phyloP scores from a whole-genome alignment of 805 yeast genomes.

The Hanseniaspora hatyaiensis region DNA sequence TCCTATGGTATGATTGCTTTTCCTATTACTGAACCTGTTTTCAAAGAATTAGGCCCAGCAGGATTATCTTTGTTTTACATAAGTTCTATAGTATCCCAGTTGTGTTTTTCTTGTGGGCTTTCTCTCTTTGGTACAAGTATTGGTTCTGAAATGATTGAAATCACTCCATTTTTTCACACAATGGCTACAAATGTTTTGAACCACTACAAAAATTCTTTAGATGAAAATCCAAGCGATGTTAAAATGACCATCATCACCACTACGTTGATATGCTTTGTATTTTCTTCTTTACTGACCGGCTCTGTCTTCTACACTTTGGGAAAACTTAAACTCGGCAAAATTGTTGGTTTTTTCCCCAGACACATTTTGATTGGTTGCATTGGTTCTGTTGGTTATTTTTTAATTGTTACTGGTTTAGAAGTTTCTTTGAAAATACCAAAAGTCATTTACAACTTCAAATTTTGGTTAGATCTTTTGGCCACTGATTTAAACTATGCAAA shows the following conservation, averaged over 20 bases:
- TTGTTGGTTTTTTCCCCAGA: slow-evolving; percentile 91
- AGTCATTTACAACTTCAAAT: slow-evolving; percentile 48
- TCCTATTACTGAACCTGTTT: slow-evolving; percentile 73
- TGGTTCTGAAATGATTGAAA: slow-evolving; percentile 97
- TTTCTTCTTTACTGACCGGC: slow-evolving; percentile 80
- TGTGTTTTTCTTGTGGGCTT: slow-evolving; percentile 80
- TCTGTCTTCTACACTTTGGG: slow-evolving; percentile 67
- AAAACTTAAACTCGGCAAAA: slow-evolving; percentile 62
- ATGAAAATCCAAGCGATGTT: background rate
- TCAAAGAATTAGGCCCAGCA: slow-evolving; percentile 68
- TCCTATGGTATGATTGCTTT: slow-evolving; percentile 97
- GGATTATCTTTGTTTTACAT: slow-evolving; percentile 92
- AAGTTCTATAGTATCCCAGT: slow-evolving; percentile 79
- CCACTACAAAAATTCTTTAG: slow-evolving; percentile 20
- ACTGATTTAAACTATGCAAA: slow-evolving; percentile 37
- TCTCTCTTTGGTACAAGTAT: slow-evolving; percentile 83
- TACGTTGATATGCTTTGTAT: slow-evolving; percentile 72
- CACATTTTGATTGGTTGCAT: slow-evolving; percentile 94
- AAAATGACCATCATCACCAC: slow-evolving; percentile 61
- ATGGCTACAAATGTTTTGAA: slow-evolving; percentile 69
- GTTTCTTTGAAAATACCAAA: slow-evolving; percentile 75
- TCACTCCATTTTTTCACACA: slow-evolving; percentile 94
- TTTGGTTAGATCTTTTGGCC: slow-evolving; percentile 39
- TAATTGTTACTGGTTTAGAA: slow-evolving; percentile 80
- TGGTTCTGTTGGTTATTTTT: slow-evolving; percentile 95